Evolutionary conservation across 208 protist genomes (phyloP).

Genomic region (Acanthamoeba divionensis): DNA sequence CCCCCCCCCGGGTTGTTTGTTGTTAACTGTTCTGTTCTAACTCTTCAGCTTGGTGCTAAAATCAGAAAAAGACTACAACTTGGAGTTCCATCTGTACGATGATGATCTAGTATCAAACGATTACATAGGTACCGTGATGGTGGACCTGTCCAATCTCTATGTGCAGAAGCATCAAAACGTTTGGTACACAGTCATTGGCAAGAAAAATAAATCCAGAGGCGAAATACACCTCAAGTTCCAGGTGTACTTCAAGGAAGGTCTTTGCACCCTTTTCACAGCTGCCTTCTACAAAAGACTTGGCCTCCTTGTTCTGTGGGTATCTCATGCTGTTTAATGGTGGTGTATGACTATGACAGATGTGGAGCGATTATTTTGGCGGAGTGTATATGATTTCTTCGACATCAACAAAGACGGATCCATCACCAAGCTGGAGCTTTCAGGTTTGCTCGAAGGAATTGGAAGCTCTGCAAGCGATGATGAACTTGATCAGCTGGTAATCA

Average conservation of each 20-base stretch:
- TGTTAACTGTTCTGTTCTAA: no score
- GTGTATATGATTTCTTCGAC: conserved; percentile 35
- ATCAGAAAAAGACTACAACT: neutral
- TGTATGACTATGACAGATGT: neutral
- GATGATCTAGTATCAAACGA: neutral
- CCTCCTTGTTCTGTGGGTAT: neutral
- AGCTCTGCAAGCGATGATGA: neutral
- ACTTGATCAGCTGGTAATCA: conserved; percentile 1
- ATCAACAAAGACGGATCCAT: neutral
- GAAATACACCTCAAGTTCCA: conserved; percentile 16
- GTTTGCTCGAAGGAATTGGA: conserved; percentile 30
- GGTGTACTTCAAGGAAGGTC: neutral
- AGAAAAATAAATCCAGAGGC: conserved; percentile 24
- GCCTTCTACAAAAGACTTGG: neutral
- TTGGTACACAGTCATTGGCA: neutral
- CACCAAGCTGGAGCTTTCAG: conserved; percentile 3
- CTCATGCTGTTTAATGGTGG: neutral
- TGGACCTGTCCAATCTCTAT: neutral
- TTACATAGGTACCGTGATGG: neutral
- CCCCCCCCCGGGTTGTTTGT: no score
- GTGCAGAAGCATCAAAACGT: neutral
- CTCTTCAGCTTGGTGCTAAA: neutral
- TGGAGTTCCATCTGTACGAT: neutral
- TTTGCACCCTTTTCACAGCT: neutral
- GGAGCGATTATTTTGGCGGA: neutral